Evolutionary conservation across 2,329 filamentous ascomycete species (phyloP), one percentile per base, ranked within the genome.

Genomic region (Mycosphaerella arachidis): DNA sequence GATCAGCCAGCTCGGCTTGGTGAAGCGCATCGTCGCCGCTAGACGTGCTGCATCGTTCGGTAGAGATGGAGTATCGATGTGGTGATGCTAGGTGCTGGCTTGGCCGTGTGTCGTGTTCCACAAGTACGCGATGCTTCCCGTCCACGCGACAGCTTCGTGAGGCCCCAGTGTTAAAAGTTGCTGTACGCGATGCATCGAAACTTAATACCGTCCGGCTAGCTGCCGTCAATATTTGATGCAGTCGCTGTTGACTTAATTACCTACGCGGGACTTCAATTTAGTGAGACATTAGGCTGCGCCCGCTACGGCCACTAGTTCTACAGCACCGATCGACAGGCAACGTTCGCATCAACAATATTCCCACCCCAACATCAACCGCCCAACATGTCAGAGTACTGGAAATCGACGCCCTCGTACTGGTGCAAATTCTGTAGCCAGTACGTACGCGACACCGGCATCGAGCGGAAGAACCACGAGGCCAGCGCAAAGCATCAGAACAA

Each of bases 341-440:
- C 46, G 30, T 50, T 29, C 8, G 13, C 13, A 8, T 50, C 46
- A 16, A 27, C 20, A 24, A 12, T 1, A 31, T n/a, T 20, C 29
- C 20, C 8, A 50, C 18, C 13, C 9, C 33, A 4, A 20, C 29
- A 31, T 48, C 33, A 27, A 5, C 33, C 24, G 16, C 46, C 10
- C 31, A 50, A 37, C 31, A 97, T 99, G 94, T 88, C 94, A 0
- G 94, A 97, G 81, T 95, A 96, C 78, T 97, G 94, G 94, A 97
- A 97, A 75, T 97, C 93, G 20, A 96, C 92, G 35, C 92, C 92
- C 6, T 93, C 89, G 73, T 96, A 96, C 79, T 97, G 92, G 92
- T 99, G 94, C 84, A 97, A 97, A 76, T 91, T 96, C 80, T 99
- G 94, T 84, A 85, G 86, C 72, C 85, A 84, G 72, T 97, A 87